Evolutionary conservation across 306 rosid genomes (phyloP), one percentile per base, ranked within the genome.

Genomic region (Geum urbanum): DNA sequence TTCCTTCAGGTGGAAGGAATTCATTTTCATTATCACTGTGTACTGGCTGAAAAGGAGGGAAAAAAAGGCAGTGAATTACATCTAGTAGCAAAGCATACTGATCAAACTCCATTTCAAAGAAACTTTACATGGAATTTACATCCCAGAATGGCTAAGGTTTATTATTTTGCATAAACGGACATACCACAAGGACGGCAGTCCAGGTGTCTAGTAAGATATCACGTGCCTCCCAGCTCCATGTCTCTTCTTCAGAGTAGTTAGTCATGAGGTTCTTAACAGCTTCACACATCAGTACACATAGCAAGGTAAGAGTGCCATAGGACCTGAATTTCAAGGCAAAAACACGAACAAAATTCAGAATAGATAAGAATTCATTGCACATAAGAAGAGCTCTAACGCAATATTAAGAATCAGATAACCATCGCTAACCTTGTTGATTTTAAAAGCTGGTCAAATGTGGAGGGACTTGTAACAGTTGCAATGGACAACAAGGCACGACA

Each of bases 151-250:
- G 22, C 9, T 22, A 57, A 70, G 15, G 74, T 56, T 44, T 22
- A 54, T 18, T 35, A 68, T 45, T 57, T 18, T 14, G 66, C 7
- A 24, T n/a, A 9, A 14, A 40, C 72, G 72, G 13, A 72, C 63
- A 65, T 90, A 92, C 97, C 92, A 60, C 81, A 37, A 92, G 94
- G 76, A 90, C 85, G 73, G 91, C 87, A 52, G 92, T 81, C 98
- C 98, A 92, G 41, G 90, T 82, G 78, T 92, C 98, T 73, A 92
- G 78, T 72, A 92, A 78, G 66, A 85, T 76, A 80, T 92, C 98
- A 39, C 98, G 98, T 62, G 98, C 97, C 81, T 84, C 91, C 92
- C 92, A 90, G 69, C 96, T 88, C 98, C 98, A 92, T 13, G 84
- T 85, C 82, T 85, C 97, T 75, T 92, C 97, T 41, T 88, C 97